Evolutionary conservation across 1,284 basidiomycete species (phyloP).

Genomic region (Mycosarcoma maydis): DNA sequence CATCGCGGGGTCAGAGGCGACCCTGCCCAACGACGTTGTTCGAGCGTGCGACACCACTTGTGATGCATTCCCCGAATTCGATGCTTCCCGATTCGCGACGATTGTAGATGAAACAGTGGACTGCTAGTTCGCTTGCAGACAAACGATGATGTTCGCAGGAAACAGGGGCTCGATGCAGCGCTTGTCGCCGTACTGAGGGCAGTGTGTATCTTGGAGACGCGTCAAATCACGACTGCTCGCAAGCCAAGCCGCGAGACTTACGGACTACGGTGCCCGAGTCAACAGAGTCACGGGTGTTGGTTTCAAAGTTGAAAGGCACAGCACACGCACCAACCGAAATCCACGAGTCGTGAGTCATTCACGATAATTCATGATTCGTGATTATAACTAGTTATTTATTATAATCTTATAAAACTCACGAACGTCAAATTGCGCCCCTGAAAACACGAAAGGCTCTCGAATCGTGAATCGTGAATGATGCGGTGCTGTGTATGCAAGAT

Average conservation of each 20-base stretch:
- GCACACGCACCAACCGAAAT: no score
- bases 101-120: conserved; percentile 35
- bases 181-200: no score
- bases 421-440: conserved; percentile 23
- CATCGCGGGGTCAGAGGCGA: conserved; percentile 22
- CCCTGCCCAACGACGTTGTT: conserved; percentile 22
- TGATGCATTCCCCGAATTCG: conserved; percentile 38
- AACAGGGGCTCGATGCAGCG: conserved; percentile 24
- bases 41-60: conserved; percentile 3
- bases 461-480: neutral
- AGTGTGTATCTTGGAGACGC: neutral
- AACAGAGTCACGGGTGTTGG: no score
- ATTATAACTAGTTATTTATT: no score
- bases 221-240: no score
- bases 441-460: no score
- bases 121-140: conserved; percentile 1
- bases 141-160: neutral
- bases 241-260: no score
- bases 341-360: no score
- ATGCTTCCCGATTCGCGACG: conserved; percentile 24
- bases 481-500: conserved; percentile 10
- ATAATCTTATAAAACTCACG: neutral
- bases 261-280: no score
- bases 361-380: no score
- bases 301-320: neutral